phyloP scores from a whole-genome alignment of 345 rosid species.

The Reutealis trisperma region DNA sequence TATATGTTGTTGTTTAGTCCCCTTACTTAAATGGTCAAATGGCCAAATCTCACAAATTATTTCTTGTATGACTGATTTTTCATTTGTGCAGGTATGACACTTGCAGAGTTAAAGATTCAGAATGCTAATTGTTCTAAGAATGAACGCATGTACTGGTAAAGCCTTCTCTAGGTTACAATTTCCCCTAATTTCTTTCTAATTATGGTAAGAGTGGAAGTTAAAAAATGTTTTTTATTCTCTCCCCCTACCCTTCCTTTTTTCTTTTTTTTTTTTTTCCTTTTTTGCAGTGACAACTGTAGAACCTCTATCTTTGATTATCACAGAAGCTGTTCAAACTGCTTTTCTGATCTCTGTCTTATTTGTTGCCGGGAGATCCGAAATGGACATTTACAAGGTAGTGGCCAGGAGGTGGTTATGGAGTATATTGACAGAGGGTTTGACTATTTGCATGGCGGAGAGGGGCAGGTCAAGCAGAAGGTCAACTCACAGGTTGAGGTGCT shows the following conservation, averaged over 20 bases:
- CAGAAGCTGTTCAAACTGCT: slow-evolving; percentile 29
- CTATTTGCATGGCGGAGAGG: slow-evolving; percentile 44
- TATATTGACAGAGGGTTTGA: slow-evolving; percentile 7
- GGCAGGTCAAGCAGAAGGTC: too few species aligned
- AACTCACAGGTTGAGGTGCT: background rate
- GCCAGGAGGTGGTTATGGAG: slow-evolving; percentile 8
- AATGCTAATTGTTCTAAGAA: slow-evolving; percentile 8
- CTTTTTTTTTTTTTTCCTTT: too few species aligned
- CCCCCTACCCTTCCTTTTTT: background rate
- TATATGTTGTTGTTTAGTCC: too few species aligned
- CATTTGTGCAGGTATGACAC: background rate
- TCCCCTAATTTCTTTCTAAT: background rate
- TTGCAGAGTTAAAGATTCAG: slow-evolving; percentile 9
- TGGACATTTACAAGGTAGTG: slow-evolving; percentile 15
- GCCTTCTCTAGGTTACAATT: background rate
- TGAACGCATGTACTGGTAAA: slow-evolving; percentile 21
- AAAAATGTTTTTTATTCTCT: background rate
- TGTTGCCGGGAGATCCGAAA: slow-evolving; percentile 34
- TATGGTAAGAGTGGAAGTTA: background rate
- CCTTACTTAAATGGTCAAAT: background rate
- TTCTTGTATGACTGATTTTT: background rate
- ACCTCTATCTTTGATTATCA: slow-evolving; percentile 45
- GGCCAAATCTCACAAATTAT: background rate
- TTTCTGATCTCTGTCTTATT: slow-evolving; percentile 29
- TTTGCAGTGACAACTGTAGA: slow-evolving; percentile 55